These are phyloP conservation scores for Blastobotrys indianensis DNA, from an alignment of 1,139 yeast species.

Conservation along the genomic window DNA sequence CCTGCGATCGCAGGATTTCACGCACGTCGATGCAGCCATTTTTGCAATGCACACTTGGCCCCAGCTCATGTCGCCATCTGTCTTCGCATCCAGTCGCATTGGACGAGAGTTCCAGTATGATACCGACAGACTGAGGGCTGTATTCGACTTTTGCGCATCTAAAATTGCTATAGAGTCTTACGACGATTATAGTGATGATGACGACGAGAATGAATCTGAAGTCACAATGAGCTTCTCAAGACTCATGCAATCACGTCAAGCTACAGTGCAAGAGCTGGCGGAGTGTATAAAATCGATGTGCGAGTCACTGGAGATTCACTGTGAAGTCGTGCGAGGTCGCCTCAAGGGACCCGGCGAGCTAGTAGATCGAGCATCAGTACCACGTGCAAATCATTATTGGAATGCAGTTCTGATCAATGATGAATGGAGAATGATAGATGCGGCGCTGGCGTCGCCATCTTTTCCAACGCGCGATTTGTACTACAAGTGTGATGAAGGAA, in stretches of 20 bases:
- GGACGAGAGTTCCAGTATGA: slow-evolving; percentile 40
- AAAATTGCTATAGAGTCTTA: slow-evolving; percentile 38
- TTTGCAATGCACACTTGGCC: slow-evolving; percentile 32
- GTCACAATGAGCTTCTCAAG: slow-evolving; percentile 21
- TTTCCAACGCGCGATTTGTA: slow-evolving; percentile 39
- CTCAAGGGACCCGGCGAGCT: slow-evolving; percentile 69
- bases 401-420: slow-evolving; percentile 67
- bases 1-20: slow-evolving; percentile 23
- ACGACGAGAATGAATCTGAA: slow-evolving; percentile 17
- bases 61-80: slow-evolving; percentile 40
- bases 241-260: slow-evolving; percentile 39
- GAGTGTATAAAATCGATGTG: slow-evolving; percentile 71
- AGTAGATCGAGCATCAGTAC: slow-evolving; percentile 35
- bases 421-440: slow-evolving; percentile 76
- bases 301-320: slow-evolving; percentile 60
- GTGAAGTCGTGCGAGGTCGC: slow-evolving; percentile 76
- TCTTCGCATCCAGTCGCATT: slow-evolving; percentile 43
- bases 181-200: slow-evolving; percentile 20
- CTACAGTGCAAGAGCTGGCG: slow-evolving; percentile 70
- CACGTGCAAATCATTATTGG: slow-evolving; percentile 81
- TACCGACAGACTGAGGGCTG: slow-evolving; percentile 54
- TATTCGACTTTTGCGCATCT: slow-evolving; percentile 54
- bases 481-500: slow-evolving; percentile 29
- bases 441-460: slow-evolving; percentile 51
- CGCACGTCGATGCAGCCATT: slow-evolving; percentile 30